phyloP scores from a whole-genome alignment of 1,139 yeast species.

The Taiozyma onychis region DNA sequence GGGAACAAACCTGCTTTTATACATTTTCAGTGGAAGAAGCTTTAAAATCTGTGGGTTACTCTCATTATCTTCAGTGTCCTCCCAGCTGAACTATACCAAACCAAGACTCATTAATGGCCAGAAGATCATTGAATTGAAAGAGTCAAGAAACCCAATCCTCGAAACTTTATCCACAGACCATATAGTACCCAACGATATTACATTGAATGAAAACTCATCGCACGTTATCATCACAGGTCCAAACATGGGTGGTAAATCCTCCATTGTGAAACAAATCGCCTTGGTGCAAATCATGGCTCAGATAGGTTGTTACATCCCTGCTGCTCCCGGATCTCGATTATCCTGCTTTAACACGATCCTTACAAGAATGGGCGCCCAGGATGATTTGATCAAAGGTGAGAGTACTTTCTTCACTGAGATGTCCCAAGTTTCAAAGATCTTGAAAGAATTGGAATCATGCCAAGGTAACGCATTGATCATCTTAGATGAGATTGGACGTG shows the following conservation, averaged over 20 bases:
- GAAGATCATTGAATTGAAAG: conserved; percentile 40
- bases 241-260: conserved; percentile 53
- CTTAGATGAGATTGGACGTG: conserved; percentile 50
- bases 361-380: conserved; percentile 43
- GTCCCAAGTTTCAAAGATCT: conserved; percentile 40
- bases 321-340: conserved; percentile 27
- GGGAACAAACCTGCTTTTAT: too few relatives aligned
- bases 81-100: conserved; percentile 42
- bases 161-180: conserved; percentile 40
- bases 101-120: conserved; percentile 49
- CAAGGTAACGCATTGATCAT: conserved; percentile 35
- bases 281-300: conserved; percentile 42
- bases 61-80: conserved; percentile 62
- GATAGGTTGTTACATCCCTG: conserved; percentile 47
- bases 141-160: conserved; percentile 77
- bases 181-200: conserved; percentile 69
- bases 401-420: conserved; percentile 47
- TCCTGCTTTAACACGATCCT: conserved; percentile 32
- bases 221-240: conserved; percentile 61
- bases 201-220: conserved; percentile 41
- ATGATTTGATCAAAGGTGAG: conserved; percentile 34
- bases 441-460: conserved; percentile 23
- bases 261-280: conserved; percentile 43
- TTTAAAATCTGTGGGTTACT: too few relatives aligned
- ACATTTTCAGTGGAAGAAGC: too few relatives aligned